Evolutionary conservation across 768 basidiomycete species (phyloP), one percentile per base, ranked within the genome.

Genomic region (Astraeus odoratus): DNA sequence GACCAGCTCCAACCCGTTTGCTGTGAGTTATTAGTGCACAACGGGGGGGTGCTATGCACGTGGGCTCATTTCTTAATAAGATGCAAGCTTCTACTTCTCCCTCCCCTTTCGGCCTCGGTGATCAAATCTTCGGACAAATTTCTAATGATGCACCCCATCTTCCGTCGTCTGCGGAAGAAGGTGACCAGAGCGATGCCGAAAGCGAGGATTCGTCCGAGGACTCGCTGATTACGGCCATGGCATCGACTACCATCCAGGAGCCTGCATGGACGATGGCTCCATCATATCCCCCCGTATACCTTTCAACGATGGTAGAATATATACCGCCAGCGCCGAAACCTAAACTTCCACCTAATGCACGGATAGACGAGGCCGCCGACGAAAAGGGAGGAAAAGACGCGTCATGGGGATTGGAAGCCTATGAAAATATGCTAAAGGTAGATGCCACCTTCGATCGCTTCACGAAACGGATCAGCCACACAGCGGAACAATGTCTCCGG

Each of bases 391-490:
- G 70, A 44, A 70, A 75, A 46, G 73, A 76, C 51, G 64, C 71
- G 18, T 67, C 66, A 13, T 86, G 83, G 89, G 62, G 70, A 9
- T 66, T 76, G 5, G 92, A 95, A 60, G 69, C 74, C 16, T 95
- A 89, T 58, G 92, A 93, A 65, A 82, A 86, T 57, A 84, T 85
- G 12, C 57, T 86, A 39, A 71, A 84, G 36, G 71, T 88, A 34
- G 94, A 97, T 62, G 80, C 81, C 44, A 78, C 90, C 3, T 97
- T 98, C 60, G 85, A 93, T 54, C 73, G 78, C 15, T 98, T 96
- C 58, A 79, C 78, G 42, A 78, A 79, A 55, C 73, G 91, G 26
- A 77, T 90, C 9, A 71, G 66, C 31, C 71, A 76, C 50, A 81
- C 84, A 57, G 81, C 83, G 20, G 77, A 84, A 52, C 95, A 98